A percentile compares a stretch with the other conserved stretches of the same genome.
These are phyloP conservation scores for Gossypium turneri DNA, from an alignment of 345 rosid species.

Conservation along the genomic window DNA sequence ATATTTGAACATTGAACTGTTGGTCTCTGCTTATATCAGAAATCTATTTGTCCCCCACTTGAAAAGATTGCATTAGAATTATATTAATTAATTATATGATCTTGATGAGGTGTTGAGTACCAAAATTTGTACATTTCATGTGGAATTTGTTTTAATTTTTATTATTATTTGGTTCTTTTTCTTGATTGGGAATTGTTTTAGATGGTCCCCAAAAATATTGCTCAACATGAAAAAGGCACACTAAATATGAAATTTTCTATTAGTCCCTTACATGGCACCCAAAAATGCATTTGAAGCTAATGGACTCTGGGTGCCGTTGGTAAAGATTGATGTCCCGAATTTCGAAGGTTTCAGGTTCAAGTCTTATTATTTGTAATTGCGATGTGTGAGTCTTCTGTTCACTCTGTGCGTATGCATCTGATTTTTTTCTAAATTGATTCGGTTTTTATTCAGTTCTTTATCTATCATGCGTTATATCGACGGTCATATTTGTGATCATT, in stretches of 20 bases:
- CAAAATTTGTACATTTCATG: background rate
- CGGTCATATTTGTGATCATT: too few relatives aligned
- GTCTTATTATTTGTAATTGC: too few relatives aligned
- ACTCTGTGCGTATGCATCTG: too few relatives aligned
- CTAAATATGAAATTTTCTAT: background rate
- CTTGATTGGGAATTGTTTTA: background rate
- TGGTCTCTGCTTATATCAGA: background rate
- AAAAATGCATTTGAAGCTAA: background rate
- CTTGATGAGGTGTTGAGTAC: background rate
- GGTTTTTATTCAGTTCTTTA: background rate
- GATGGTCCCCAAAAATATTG: slow-evolving; percentile 10
- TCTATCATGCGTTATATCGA: too few relatives aligned
- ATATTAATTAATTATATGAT: background rate
- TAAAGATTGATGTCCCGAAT: too few relatives aligned
- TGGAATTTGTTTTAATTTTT: background rate
- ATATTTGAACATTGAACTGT: background rate
- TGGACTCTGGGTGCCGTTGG: too few relatives aligned
- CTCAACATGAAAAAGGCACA: too few relatives aligned
- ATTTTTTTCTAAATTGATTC: too few relatives aligned
- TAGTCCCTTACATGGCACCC: background rate
- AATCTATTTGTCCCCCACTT: background rate
- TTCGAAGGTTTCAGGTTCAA: too few relatives aligned
- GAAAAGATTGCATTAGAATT: slow-evolving; percentile 2
- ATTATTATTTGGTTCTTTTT: background rate
- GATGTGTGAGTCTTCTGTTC: too few relatives aligned